phyloP scores from a whole-genome alignment of 148 eudicot species.

The Fagopyrum tataricum region DNA sequence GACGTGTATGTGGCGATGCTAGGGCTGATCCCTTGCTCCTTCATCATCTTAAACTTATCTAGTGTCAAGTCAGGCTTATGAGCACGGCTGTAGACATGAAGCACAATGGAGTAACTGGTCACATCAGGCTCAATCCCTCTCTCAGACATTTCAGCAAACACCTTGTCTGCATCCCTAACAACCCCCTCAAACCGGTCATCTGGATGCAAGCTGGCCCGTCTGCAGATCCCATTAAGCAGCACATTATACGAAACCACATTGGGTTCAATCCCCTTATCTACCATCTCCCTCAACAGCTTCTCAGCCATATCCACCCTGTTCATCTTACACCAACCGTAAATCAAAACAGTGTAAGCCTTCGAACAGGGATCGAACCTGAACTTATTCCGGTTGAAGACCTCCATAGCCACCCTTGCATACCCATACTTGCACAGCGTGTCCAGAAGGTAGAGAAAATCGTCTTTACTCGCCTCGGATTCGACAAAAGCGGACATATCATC shows the following conservation, averaged over 20 bases:
- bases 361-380: slow-evolving; percentile 33
- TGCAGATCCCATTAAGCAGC: slow-evolving; percentile 75
- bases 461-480: slow-evolving; percentile 14
- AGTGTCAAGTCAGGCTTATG: slow-evolving; percentile 69
- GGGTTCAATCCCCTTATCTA: slow-evolving; percentile 56
- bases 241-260: slow-evolving; percentile 82
- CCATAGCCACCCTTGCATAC: slow-evolving; percentile 59
- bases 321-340: slow-evolving; percentile 82
- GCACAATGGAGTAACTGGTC: slow-evolving; percentile 75
- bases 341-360: slow-evolving; percentile 67
- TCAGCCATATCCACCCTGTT: slow-evolving; percentile 56
- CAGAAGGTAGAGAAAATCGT: slow-evolving; percentile 43
- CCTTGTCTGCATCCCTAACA: slow-evolving; percentile 56
- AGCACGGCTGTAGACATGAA: slow-evolving; percentile 89
- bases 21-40: slow-evolving; percentile 60
- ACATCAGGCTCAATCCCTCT: slow-evolving; percentile 92
- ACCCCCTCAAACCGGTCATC: slow-evolving; percentile 68
- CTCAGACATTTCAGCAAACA: slow-evolving; percentile 75
- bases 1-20: slow-evolving; percentile 79
- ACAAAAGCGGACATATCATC: slow-evolving; percentile 68
- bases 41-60: slow-evolving; percentile 68
- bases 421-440: slow-evolving; percentile 93
- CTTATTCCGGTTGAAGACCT: slow-evolving; percentile 61
- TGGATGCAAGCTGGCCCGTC: slow-evolving; percentile 80
- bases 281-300: slow-evolving; percentile 71